Conservation (phyloP, 345 rosid species). For the Citrus sp. region DNA sequence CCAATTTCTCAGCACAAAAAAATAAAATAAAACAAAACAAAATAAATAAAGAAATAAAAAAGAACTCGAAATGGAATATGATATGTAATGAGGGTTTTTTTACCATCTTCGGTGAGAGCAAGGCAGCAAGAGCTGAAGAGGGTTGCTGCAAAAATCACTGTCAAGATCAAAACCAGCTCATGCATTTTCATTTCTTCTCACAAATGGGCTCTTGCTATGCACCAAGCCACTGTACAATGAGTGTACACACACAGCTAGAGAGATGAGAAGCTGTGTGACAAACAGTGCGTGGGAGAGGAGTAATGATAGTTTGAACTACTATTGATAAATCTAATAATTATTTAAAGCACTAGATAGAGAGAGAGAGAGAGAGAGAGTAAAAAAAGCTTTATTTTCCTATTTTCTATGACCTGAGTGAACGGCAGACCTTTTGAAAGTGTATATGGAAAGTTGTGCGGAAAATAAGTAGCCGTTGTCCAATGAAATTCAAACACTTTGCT, state of each 20-base stretch:
- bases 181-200: slow-evolving; percentile 29
- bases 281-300: background rate
- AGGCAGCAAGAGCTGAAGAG: slow-evolving; percentile 32
- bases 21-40: background rate
- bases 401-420: slow-evolving; percentile 19
- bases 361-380: background rate
- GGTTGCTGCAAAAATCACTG: slow-evolving; percentile 31
- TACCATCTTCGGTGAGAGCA: slow-evolving; percentile 70
- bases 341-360: slow-evolving; percentile 18
- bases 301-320: slow-evolving; percentile 22
- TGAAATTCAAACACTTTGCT: slow-evolving; percentile 27
- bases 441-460: slow-evolving; percentile 42
- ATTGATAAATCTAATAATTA: slow-evolving; percentile 31
- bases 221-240: slow-evolving; percentile 8
- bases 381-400: background rate
- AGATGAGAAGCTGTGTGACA: slow-evolving; percentile 1
- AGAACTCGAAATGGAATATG: background rate
- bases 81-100: background rate
- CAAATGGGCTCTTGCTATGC: background rate
- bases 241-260: background rate
- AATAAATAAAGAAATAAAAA: background rate
- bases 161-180: slow-evolving; percentile 24
- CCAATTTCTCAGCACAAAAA: slow-evolving; percentile 8
- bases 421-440: slow-evolving; percentile 26
- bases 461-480: slow-evolving; percentile 51